phyloP scores from a whole-genome alignment of 208 protist species.

The Trypanosoma avium region DNA sequence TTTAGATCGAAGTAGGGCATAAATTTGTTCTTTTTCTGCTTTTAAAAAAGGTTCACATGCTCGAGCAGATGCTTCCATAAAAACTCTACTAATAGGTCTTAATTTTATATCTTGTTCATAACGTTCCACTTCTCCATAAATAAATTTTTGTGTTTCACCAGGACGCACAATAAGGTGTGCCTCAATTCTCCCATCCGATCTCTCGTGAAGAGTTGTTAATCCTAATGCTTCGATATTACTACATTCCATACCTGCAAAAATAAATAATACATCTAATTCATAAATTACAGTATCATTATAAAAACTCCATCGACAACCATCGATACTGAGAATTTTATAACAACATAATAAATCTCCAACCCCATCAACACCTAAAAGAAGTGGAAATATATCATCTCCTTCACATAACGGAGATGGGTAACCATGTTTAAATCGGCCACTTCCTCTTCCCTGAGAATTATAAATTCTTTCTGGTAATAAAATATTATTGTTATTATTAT shows the following conservation, averaged over 20 bases:
- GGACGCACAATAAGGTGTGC: constrained; percentile 9
- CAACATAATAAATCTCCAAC: not conserved
- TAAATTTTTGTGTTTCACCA: constrained; percentile 13
- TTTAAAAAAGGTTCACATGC: constrained; percentile 9
- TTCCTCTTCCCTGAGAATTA: constrained; percentile 12
- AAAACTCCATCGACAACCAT: constrained; percentile 12
- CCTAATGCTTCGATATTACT: not conserved
- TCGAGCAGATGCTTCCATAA: constrained; percentile 2
- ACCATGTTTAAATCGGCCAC: constrained; percentile 13
- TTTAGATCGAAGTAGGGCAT: not conserved
- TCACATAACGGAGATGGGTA: not conserved
- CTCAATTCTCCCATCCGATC: not conserved
- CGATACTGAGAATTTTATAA: constrained; percentile 6
- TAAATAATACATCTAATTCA: constrained; percentile 12
- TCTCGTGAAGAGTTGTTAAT: constrained; percentile 1
- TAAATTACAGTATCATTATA: constrained; percentile 29
- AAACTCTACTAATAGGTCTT: not conserved
- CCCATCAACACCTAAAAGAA: not conserved
- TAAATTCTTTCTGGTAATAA: not conserved
- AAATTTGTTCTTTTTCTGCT: not conserved
- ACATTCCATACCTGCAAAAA: constrained; percentile 2
- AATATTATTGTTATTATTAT: not conserved
- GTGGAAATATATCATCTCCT: constrained; percentile 9
- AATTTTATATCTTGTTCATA: constrained; percentile 3
- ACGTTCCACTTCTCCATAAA: not conserved